Percentiles rank a stretch among this genome's conserved stretches.
Conservation (phyloP, 176 grass and related monocot genomes). For the Tuctoria greenei region DNA sequence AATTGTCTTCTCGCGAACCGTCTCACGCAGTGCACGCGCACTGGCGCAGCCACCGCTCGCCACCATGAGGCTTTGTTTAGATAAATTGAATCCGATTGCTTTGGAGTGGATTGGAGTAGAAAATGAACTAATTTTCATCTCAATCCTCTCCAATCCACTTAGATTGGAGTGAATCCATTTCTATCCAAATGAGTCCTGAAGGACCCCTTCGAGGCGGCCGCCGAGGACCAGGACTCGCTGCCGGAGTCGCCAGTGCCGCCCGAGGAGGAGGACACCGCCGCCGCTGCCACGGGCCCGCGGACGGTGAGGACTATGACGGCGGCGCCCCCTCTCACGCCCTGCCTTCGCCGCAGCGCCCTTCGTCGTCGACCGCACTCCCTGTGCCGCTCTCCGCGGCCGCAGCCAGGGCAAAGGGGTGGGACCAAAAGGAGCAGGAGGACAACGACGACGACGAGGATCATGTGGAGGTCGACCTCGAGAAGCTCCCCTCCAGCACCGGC, state of each 20-base stretch:
- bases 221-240: constrained; percentile 86
- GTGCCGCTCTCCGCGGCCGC: constrained; percentile 29
- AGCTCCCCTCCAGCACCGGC: constrained; percentile 61
- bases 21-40: too few relatives aligned
- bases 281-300: background rate
- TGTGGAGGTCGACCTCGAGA: constrained; percentile 95
- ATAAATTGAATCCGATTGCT: too few relatives aligned
- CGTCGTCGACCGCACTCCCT: constrained; percentile 15
- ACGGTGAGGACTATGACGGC: constrained; percentile 40
- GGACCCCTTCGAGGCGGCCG: constrained; percentile 94
- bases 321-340: constrained; percentile 20
- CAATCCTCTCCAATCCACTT: too few relatives aligned
- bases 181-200: too few relatives aligned
- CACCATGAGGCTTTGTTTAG: too few relatives aligned
- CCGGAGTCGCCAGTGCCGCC: constrained; percentile 59
- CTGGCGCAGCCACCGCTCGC: too few relatives aligned
- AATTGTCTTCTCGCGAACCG: too few relatives aligned
- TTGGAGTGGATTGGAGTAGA: too few relatives aligned
- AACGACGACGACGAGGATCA: constrained; percentile 91
- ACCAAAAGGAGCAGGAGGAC: constrained; percentile 76
- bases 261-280: constrained; percentile 45
- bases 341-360: constrained; percentile 17
- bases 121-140: too few relatives aligned
- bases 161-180: too few relatives aligned
- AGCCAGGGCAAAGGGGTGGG: constrained; percentile 25